These are phyloP conservation scores for Rhodotorula babjevae DNA, from an alignment of 768 basidiomycete species.

Conservation along the genomic window DNA sequence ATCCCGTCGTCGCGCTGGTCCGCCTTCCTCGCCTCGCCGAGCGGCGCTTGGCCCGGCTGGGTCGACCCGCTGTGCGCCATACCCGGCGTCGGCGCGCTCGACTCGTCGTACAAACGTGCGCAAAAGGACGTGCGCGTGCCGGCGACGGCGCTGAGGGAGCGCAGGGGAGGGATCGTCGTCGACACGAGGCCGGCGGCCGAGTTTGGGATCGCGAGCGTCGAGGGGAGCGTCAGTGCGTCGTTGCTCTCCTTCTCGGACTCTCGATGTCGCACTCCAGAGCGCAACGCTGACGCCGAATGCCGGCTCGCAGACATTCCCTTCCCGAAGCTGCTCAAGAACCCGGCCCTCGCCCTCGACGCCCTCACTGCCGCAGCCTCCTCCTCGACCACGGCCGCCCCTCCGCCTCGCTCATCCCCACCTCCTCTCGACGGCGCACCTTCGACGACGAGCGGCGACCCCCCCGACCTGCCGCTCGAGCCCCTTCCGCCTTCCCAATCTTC, in stretches of 20 bases:
- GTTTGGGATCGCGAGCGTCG: constrained; percentile 33
- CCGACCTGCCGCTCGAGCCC: no score
- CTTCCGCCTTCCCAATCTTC: no score
- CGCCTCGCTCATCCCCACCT: background rate
- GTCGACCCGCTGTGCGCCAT: constrained; percentile 26
- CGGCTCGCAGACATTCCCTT: constrained; percentile 29
- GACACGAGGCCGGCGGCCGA: constrained; percentile 33
- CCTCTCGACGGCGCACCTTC: background rate
- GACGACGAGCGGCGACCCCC: no score
- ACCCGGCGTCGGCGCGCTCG: constrained; percentile 11
- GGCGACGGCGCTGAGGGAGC: background rate
- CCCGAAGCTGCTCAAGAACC: constrained; percentile 15
- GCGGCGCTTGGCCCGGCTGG: constrained; percentile 24
- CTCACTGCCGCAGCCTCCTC: background rate
- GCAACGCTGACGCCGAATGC: background rate
- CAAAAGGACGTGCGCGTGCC: background rate
- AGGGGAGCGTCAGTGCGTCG: constrained; percentile 30
- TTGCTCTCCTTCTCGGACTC: background rate
- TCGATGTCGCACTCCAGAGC: background rate
- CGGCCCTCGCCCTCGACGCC: constrained; percentile 9
- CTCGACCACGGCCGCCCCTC: no score
- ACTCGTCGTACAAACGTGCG: background rate
- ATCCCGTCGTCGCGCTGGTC: constrained; percentile 16
- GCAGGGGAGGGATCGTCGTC: background rate
- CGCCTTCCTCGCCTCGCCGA: constrained; percentile 11